Percentiles rank a stretch among this genome's conserved stretches.
Conservation (phyloP, 2,329 filamentous ascomycete genomes). For the Alternaria rosae region DNA sequence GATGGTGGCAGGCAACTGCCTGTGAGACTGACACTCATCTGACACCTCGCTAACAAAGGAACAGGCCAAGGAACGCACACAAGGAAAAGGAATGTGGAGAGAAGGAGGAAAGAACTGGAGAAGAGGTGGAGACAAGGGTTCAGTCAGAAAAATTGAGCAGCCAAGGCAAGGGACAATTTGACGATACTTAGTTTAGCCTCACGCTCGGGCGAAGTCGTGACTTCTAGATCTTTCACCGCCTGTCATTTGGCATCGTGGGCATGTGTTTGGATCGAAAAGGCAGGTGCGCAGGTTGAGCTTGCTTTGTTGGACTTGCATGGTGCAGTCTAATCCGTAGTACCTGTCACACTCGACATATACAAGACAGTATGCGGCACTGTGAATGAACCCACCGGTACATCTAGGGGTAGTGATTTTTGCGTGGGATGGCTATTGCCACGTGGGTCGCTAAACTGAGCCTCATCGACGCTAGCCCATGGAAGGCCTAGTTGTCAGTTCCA, state of each 20-base stretch:
- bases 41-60: constrained; percentile 11
- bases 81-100: constrained; percentile 9
- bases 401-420: constrained; percentile 1
- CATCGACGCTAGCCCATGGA: constrained; percentile 5
- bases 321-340: not conserved
- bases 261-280: constrained; percentile 6
- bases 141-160: not conserved
- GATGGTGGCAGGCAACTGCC: constrained; percentile 43
- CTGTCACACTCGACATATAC: not conserved
- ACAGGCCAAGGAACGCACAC: constrained; percentile 6
- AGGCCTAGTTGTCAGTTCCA: not conserved
- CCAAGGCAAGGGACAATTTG: constrained; percentile 15
- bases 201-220: constrained; percentile 35
- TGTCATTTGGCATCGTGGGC: constrained; percentile 35
- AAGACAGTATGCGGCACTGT: not conserved
- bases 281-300: not conserved
- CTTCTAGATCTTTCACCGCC: constrained; percentile 42
- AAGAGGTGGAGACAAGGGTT: constrained; percentile 24
- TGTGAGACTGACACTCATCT: constrained; percentile 36
- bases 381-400: not conserved
- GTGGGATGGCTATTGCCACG: constrained; percentile 17
- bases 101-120: constrained; percentile 22
- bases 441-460: constrained; percentile 18
- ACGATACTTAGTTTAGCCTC: constrained; percentile 36
- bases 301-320: not conserved